Evolutionary conservation across 2,329 filamentous ascomycete species (phyloP), one percentile per base, ranked within the genome.

Genomic region (Fusarium sp.): DNA sequence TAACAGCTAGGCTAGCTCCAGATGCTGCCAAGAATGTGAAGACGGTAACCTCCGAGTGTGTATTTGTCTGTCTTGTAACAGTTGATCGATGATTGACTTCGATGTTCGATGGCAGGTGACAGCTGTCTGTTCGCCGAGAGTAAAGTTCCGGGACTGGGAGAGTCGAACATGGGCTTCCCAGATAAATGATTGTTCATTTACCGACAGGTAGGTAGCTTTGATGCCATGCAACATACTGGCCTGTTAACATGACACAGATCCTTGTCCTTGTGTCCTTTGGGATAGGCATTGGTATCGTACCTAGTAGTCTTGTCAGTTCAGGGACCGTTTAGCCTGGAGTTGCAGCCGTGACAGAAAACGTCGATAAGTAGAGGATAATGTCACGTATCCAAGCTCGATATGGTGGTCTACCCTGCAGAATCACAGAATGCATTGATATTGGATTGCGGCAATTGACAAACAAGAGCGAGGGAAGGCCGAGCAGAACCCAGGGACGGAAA

Each of bases 201-300:
- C 66, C 67, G 67, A 66, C 67, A 67, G 62, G 52, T 59, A 57
- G 67, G 67, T 69, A 70, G 38, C 52, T 57, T 51, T 59, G 40
- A 69, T 67, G 62, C 66, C 67, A 70, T 67, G 67, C 67, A 55
- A 62, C 53, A 21, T 56, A 42, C 31, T 26, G 67, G 39, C 63
- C 59, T 42, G 45, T 36, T 64, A 24, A 56, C 33, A 36, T 39
- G 60, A 33, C 60, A 58, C 58, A 63, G 58, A 64, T 28, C 61
- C 62, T 40, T 65, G 64, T 44, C 58, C 53, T 59, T 43, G 17
- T n/a, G 43, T 22, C 28, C 9, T 61, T 62, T 62, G 43, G 44
- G n/a, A 31, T 31, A 31, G 24, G 39, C 53, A 19, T 45, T 31
- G 19, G 19, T 19, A 19, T 19, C 19, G 19, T 19, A 19, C 19